phyloP scores from a whole-genome alignment of 257 asterid species.

The Solanum lignicaule region DNA sequence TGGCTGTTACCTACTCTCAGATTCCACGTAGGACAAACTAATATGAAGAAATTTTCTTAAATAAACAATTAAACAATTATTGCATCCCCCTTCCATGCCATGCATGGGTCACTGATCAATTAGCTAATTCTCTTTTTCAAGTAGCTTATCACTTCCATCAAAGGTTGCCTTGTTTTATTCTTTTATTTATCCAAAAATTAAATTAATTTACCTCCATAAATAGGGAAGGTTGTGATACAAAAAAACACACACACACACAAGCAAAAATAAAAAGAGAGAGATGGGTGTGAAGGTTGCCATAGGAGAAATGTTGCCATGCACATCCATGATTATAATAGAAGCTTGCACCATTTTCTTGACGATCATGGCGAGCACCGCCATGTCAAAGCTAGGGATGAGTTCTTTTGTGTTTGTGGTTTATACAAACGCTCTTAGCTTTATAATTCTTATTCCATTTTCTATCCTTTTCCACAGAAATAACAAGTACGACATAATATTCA shows the following conservation, averaged over 20 bases:
- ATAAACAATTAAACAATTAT: not conserved
- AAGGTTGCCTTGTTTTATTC: constrained; percentile 26
- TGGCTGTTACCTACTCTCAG: not conserved
- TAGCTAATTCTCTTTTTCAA: constrained; percentile 40
- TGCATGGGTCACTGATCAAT: constrained; percentile 46
- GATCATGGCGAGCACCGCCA: constrained; percentile 59
- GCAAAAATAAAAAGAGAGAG: not conserved
- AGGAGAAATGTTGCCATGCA: constrained; percentile 34
- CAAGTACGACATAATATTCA: constrained; percentile 10
- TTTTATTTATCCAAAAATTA: not conserved
- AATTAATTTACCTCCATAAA: constrained; percentile 5
- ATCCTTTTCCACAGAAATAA: constrained; percentile 16
- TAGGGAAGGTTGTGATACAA: not conserved
- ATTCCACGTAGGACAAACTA: not conserved
- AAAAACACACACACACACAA: not conserved
- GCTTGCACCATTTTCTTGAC: constrained; percentile 46
- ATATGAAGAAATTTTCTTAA: not conserved
- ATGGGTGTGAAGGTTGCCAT: constrained; percentile 21
- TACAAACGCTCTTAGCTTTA: constrained; percentile 55
- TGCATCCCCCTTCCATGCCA: not conserved
- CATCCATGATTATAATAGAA: constrained; percentile 56
- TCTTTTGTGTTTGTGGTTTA: constrained; percentile 67
- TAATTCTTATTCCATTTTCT: constrained; percentile 39
- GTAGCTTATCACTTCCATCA: constrained; percentile 55
- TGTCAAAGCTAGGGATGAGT: constrained; percentile 59